Evolutionary conservation across 495 filamentous ascomycete species (phyloP).

Genomic region (Penicillium subrubescens): DNA sequence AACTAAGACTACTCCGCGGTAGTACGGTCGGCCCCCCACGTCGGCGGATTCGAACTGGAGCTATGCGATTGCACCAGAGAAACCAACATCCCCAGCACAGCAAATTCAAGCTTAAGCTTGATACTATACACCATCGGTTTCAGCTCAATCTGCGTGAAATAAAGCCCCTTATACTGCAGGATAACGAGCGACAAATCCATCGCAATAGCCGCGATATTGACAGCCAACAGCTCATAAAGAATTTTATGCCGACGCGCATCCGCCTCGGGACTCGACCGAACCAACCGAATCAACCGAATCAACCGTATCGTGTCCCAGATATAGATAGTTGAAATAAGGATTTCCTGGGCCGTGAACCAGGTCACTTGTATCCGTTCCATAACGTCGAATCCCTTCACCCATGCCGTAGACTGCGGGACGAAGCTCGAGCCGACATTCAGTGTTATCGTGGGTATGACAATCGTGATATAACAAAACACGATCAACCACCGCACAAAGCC

Average conservation of each 20-base stretch:
- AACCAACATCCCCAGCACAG: slow-evolving; percentile 41
- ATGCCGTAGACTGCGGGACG: slow-evolving; percentile 1
- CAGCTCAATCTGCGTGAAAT: slow-evolving; percentile 48
- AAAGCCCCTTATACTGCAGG: slow-evolving; percentile 49
- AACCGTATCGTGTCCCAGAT: slow-evolving; percentile 45
- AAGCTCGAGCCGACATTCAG: slow-evolving; percentile 43
- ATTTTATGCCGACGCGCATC: slow-evolving; percentile 35
- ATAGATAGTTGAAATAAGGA: slow-evolving; percentile 52
- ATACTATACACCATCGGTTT: slow-evolving; percentile 54
- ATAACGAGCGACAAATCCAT: slow-evolving; percentile 49
- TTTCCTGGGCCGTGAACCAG: slow-evolving; percentile 53
- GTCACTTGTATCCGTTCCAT: slow-evolving; percentile 54
- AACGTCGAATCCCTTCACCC: slow-evolving; percentile 48
- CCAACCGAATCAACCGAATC: slow-evolving; percentile 31
- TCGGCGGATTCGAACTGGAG: not conserved
- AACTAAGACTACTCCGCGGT: slow-evolving; percentile 5
- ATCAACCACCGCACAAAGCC: slow-evolving; percentile 45
- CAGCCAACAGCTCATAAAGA: slow-evolving; percentile 46
- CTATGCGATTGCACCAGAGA: slow-evolving; percentile 32
- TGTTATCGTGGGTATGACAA: slow-evolving; percentile 48
- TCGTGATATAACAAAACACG: slow-evolving; percentile 37
- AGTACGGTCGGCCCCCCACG: slow-evolving; percentile 12
- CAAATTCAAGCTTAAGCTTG: slow-evolving; percentile 60
- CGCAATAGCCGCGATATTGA: slow-evolving; percentile 45
- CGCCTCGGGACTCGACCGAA: slow-evolving; percentile 29